Base-by-base conservation (phyloP, 345 rosid genomes). In the Laguncularia racemosa region DNA sequence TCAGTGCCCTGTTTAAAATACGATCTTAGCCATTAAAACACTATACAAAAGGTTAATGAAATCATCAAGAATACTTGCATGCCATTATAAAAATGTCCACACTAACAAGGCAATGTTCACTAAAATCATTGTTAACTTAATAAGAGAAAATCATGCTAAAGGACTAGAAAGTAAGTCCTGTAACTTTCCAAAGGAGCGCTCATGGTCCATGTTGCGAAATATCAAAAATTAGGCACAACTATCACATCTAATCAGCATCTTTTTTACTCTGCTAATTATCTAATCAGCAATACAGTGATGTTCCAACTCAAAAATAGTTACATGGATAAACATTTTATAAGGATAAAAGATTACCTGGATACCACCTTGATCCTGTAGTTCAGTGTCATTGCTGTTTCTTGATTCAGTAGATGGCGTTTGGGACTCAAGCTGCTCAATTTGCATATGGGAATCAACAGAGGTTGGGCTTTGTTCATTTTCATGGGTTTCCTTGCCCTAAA, bases 1-100 rank as follows among this genome's bases (percentile, higher is more conserved):
- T 78, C 81, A 53, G 44, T 67, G 19, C 68, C 95, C 98, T 92
- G 81, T 61, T 74, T 54, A 72, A 80, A 61, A 69, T 50, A 51
- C 44, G 12, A 21, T 16, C 16, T 16, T 17, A 17, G 28, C 28
- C 20, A 7, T 46, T 12, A 13, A 16, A 14, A 20, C 14, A 21
- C 23, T 8, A 26, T 18, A 58, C 3, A 12, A 13, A 43, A 13
- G 15, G 17, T 2, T 57, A 11, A 21, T 18, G 6, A 20, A 12
- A 16, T 16, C 11, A 11, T 33, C 40, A 33, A 33, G 11, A 7
- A 33, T 33, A 33, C 11, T 33, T 33, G 28, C 28, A 23, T 23
- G 4, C 5, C 28, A n/a, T n/a, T n/a, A n/a, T n/a, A 33, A 6
- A 33, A 33, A 33, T 33, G 40, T 10, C 40, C 40, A 33, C 40